Base-by-base conservation (phyloP, 176 grass and related monocot species). In the Aechmea fasciata region DNA sequence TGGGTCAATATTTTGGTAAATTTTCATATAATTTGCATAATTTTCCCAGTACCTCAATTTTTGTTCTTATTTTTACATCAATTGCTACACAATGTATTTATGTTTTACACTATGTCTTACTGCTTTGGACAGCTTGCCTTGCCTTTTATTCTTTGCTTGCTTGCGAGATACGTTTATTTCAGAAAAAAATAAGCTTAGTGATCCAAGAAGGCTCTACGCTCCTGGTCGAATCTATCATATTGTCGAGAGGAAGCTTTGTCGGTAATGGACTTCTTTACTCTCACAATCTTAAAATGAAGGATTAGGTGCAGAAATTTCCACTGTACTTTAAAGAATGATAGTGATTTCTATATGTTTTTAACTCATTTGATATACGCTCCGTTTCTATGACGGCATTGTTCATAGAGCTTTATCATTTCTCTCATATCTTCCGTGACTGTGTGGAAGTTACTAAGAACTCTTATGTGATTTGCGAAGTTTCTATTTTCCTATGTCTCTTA, bases 211-310 rank as follows among this genome's bases (percentile, higher is more conserved):
- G 73, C 69, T 99, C 41, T 94, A 99, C 77, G 90, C 95, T 78
- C 95, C 95, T 84, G 95, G 95, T 33, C 71, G 95, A 64, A 90
- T 99, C 72, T 99, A 99, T 80, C 95, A 99, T 74, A 99, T 99
- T 2, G 87, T 99, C 7, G 95, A 99, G 82, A 93, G 90, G 64
- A 99, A 93, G 78, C 90, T 90, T 90, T 96, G 91, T 82, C 73
- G 87, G 91, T 90, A 96, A 79, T 11, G 23, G 51, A 49, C 14
- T 65, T 20, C 52, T 29, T 67, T 7, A 48, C 33, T 17, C 48
- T 67, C 65, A 47, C 17, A 9, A 18, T 15, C 17, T 18, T 61
- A 61, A 22, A 19, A 61, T 61, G 55, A 61, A 61, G 9, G 33
- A 41, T 7, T 41, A 41, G 33, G 33, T 41, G 4, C 33, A 33